Evolutionary conservation across 257 asterid genomes (phyloP), one percentile per base, ranked within the genome.

Genomic region (Haberlea rhodopensis): DNA sequence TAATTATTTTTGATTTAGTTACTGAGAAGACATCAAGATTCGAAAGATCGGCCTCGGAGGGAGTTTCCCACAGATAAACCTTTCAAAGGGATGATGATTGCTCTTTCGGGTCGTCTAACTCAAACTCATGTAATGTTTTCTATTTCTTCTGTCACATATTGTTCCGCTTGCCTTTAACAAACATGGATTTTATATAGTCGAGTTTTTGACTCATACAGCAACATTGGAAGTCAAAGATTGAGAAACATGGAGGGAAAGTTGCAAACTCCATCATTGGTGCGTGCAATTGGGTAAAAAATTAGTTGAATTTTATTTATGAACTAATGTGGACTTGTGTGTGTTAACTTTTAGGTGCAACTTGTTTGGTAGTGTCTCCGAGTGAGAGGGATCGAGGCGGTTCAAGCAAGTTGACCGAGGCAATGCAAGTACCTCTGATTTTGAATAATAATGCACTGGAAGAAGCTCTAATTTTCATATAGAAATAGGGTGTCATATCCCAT

Each of bases 361-460:
- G 96, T 69, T 72, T 91, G 6, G 92, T 91, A 1, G 86, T 77
- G 22, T 76, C 96, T 18, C 84, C 94, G 0, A 81, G 86, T 22
- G 98, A 91, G 75, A 66, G 95, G 37, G 95, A 84, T 1, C 87
- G 85, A 1, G 95, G 97, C 8, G 97, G 98, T 67, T 85, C 95
- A 0, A 74, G 81, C 6, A 87, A 87, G 66, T 49, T 89, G 71
- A 82, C 89, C 3, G 98, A 91, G 75, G 98, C 94, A 24, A 28
- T 87, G 98, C 89, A 75, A 68, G 86, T 70, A 58, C 20, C 40
- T 11, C 8, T 20, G 21, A 28, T 57, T 22, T 28, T 28, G 43
- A 11, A 22, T 10, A 18, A n/a, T n/a, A n/a, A n/a, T n/a, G n/a
- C n/a, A n/a, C n/a, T n/a, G n/a, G n/a, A n/a, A n/a, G n/a, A n/a